Evolutionary conservation across 129 eudicot species (phyloP), one percentile per base, ranked within the genome.

Genomic region (Tanacetum coccineum): DNA sequence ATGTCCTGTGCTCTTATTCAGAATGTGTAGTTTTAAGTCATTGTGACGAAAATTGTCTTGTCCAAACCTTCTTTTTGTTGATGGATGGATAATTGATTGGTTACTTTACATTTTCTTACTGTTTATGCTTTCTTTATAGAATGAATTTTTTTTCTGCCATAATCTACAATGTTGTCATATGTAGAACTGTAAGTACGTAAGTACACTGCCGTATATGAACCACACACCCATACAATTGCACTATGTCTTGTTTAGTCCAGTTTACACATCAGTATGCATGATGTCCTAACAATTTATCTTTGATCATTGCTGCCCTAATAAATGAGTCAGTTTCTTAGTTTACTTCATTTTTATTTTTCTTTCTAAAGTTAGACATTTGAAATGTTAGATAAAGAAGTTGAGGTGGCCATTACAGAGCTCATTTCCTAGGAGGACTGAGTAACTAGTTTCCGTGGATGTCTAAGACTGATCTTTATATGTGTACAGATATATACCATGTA

Each of bases 201-300:
- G 30, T 71, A 17, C 48, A 71, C 58, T 51, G 30, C 10, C 39
- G 13, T 59, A 15, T 19, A 59, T 49, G 60, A 18, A 59, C 13
- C 40, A 30, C 30, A 58, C 7, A 13, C 42, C 59, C 66, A 8
- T 1, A 32, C 39, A 32, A 32, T 14, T 59, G 67, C 59, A 15
- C 15, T 10, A n/a, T 46, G 15, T 39, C 30, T 44, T 42, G 26
- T 44, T 70, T 45, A 44, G 13, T 58, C 21, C 32, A 39, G 62
- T 51, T 67, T 13, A 30, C 47, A 30, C 42, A 14, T 54, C 53
- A 48, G 53, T 5, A 65, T 59, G 47, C 58, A 28, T 51, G 61
- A 67, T 67, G 74, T 46, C 19, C 5, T 44, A 58, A 45, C 18
- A 40, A 45, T 70, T 59, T 26, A 46, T 70, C 59, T 60, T 30